Evolutionary conservation across 2,329 filamentous ascomycete species (phyloP).

Genomic region (Diaporthe destruens): DNA sequence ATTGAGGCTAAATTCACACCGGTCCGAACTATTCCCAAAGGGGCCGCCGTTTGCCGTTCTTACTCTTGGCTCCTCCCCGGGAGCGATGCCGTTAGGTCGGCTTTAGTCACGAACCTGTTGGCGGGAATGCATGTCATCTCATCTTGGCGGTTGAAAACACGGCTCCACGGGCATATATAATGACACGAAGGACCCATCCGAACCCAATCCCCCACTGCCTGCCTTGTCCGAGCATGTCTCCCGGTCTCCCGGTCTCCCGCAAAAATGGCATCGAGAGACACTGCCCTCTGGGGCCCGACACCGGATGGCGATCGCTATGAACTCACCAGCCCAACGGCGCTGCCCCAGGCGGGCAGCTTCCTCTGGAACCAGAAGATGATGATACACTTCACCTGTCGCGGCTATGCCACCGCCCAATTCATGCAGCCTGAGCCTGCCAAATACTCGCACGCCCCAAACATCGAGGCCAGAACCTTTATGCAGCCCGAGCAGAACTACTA

Average conservation of each 20-base stretch:
- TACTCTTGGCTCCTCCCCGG: constrained; percentile 35
- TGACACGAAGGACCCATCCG: background rate
- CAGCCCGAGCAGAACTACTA: constrained; percentile 72
- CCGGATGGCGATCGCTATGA: constrained; percentile 66
- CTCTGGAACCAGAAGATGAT: constrained; percentile 73
- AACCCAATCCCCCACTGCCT: background rate
- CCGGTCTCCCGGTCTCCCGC: background rate
- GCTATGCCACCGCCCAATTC: constrained; percentile 69
- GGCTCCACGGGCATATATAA: constrained; percentile 17
- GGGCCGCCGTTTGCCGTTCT: background rate
- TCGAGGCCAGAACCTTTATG: constrained; percentile 72
- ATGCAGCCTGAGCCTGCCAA: constrained; percentile 73
- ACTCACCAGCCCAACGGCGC: constrained; percentile 65
- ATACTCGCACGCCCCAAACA: constrained; percentile 69
- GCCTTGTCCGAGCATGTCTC: background rate
- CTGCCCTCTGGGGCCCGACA: constrained; percentile 50
- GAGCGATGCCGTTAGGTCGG: constrained; percentile 36
- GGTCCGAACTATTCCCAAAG: constrained; percentile 14
- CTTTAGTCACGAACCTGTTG: constrained; percentile 8
- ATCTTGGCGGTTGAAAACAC: constrained; percentile 17
- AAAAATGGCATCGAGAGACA: constrained; percentile 22
- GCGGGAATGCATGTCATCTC: background rate
- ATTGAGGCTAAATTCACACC: constrained; percentile 38
- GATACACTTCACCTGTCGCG: constrained; percentile 70
- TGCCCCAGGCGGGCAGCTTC: constrained; percentile 68